Base-by-base conservation (phyloP, 148 eudicot species). In the Rhododendron griersonianum region DNA sequence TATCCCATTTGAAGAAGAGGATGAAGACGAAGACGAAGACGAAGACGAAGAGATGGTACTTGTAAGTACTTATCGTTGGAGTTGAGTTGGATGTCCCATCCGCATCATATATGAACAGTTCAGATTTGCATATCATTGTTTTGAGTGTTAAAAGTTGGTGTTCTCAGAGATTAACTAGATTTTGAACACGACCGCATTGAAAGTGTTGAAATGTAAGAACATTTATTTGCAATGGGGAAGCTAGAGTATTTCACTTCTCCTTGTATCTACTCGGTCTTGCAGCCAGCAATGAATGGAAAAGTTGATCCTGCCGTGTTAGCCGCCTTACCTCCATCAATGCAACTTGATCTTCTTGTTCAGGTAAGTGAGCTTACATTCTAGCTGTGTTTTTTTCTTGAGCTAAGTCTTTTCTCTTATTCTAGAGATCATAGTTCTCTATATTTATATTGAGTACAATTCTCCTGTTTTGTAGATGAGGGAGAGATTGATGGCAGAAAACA, bases 331-430 rank as follows among this genome's bases (percentile, higher is more conserved):
- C 99, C 99, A 83, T 97, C 99, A 28, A 94, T 97, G 98, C 99
- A 97, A 91, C 98, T 97, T 87, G 99, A 97, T 88, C 99, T 97
- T 88, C 98, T 97, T 87, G 98, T 85, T 87, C 99, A 97, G 95
- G 99, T 94, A 74, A 83, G 13, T 67, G 28, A 57, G 23, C 74
- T 63, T 23, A 23, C 37, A 30, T 50, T 65, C 30, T 18, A 84
- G 23, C 10, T 79, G 39, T 71, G 76, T 75, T 37, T 16, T 37
- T 80, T 79, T 45, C 57, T 33, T 18, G 5, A 47, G 65, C 28
- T 16, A 80, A 28, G 61, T 28, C 47, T 51, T 74, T 39, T 79
- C 47, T 3, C 8, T 30, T 71, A 71, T 78, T 65, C n/a, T 53
- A 28, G 67, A 7, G 44, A 37, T 11, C 47, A 51, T 63, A 47